Evolutionary conservation across 495 filamentous ascomycete species (phyloP), one percentile per base, ranked within the genome.

Genomic region (Tuber indicum): DNA sequence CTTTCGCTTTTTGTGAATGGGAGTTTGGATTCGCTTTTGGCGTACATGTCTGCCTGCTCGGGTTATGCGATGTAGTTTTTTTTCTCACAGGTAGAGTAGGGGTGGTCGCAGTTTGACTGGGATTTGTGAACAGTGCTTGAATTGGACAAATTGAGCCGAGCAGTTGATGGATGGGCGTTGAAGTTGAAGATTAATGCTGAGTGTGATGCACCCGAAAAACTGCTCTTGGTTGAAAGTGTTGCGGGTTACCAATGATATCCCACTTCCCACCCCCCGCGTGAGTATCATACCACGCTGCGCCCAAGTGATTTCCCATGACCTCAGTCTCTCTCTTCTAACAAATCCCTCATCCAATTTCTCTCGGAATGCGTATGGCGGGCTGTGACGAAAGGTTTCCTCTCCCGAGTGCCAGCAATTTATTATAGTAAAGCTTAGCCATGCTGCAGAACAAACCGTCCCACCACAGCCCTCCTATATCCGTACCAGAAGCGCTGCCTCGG

Each of bases 11-110:
- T 66, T 66, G 14, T 17, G 26, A 32, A 66, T 17, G 58, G 14
- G 14, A 66, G 58, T 36, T 66, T 36, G 58, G 58, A 66, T 66
- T 66, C 58, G 58, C 58, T 66, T 66, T 66, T 66, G 58, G 58
- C 58, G 26, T 14, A 66, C 58, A 66, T 66, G 26, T 14, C 14
- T 66, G 58, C 3, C 7, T 36, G 58, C 12, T 66, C 17, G 58
- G 12, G 14, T 26, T 66, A 9, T 62, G n/a, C 10, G 3, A n/a
- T 62, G 10, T 26, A 62, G 58, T 17, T 66, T 62, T n/a, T n/a
- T 66, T 32, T 66, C 5, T 3, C 6, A 5, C 32, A 36, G 58
- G 26, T 36, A 5, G 58, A 4, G 26, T 32, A 36, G 26, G 58
- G 14, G 2, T 19, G 7, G 23, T 66, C 7, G 26, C 26, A 36